These are phyloP conservation scores for Lotmaria passim DNA, from an alignment of 208 protist genomes.

Conservation along the genomic window DNA sequence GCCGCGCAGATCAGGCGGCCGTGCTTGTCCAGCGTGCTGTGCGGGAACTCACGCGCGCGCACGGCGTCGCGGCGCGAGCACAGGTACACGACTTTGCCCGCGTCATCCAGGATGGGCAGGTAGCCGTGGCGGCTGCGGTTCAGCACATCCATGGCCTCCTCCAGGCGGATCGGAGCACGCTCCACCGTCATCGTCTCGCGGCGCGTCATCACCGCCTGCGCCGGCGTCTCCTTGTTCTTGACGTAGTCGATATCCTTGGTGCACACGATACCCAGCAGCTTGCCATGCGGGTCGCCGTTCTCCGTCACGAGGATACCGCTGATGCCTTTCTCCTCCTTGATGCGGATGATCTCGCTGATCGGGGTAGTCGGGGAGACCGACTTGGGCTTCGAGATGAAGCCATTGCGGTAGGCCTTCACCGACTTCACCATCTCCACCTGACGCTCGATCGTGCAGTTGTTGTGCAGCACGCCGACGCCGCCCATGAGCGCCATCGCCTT, in stretches of 20 bases:
- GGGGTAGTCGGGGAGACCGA: slow-evolving; percentile 82
- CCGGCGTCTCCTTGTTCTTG: slow-evolving; percentile 74
- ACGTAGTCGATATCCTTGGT: slow-evolving; percentile 98
- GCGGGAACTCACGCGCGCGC: slow-evolving; percentile 78
- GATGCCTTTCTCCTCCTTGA: slow-evolving; percentile 95
- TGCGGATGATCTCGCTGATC: slow-evolving; percentile 88
- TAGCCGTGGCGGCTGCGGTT: slow-evolving; percentile 95
- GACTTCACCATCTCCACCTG: slow-evolving; percentile 93
- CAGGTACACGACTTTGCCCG: slow-evolving; percentile 91
- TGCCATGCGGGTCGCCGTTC: slow-evolving; percentile 91
- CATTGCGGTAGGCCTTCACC: slow-evolving; percentile 97
- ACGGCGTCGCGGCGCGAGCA: slow-evolving; percentile 89
- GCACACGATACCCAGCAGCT: slow-evolving; percentile 97
- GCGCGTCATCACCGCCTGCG: slow-evolving; percentile 89
- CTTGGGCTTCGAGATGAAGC: slow-evolving; percentile 97
- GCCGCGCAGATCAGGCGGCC: slow-evolving; percentile 90
- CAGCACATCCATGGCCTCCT: slow-evolving; percentile 95
- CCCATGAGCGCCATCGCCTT: slow-evolving; percentile 93
- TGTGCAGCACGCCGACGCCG: slow-evolving; percentile 96
- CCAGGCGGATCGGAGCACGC: slow-evolving; percentile 85
- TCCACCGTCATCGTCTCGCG: slow-evolving; percentile 86
- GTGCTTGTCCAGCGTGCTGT: slow-evolving; percentile 82
- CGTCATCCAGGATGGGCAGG: slow-evolving; percentile 96
- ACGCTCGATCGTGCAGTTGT: slow-evolving; percentile 92
- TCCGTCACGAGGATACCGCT: slow-evolving; percentile 97